Conservation (phyloP, 2,329 filamentous ascomycete species). For the Raffaelea arxii region DNA sequence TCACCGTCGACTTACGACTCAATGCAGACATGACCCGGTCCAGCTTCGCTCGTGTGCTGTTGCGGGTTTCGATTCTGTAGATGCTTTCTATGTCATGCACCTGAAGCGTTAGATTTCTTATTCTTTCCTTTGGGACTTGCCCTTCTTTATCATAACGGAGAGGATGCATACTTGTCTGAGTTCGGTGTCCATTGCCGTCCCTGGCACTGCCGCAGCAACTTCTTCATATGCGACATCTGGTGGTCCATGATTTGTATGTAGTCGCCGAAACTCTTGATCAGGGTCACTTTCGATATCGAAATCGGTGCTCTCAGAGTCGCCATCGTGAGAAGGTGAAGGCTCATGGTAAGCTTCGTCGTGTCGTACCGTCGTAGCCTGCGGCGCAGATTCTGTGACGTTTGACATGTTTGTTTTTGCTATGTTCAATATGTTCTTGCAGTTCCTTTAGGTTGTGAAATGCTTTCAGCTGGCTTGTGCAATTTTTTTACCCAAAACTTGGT, state of each 20-base stretch:
- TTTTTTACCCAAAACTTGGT: no score
- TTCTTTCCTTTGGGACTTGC: background rate
- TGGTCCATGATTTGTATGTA: background rate
- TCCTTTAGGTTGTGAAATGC: no score
- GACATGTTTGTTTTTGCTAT: no score
- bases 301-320: background rate
- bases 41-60: background rate
- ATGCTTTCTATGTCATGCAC: background rate
- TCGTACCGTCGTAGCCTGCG: no score
- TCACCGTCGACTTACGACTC: no score
- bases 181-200: background rate
- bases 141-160: no score
- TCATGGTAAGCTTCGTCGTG: no score
- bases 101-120: background rate
- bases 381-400: no score
- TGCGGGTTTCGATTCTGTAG: background rate
- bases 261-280: no score
- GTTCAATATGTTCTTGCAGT: no score
- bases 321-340: no score
- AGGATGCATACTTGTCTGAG: background rate
- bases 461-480: no score
- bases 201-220: constrained; percentile 1
- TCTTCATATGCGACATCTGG: constrained; percentile 7
- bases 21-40: background rate
- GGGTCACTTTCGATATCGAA: background rate